These are phyloP conservation scores for Cocos nucifera DNA, from an alignment of 176 grass and related monocot species.

Conservation along the genomic window DNA sequence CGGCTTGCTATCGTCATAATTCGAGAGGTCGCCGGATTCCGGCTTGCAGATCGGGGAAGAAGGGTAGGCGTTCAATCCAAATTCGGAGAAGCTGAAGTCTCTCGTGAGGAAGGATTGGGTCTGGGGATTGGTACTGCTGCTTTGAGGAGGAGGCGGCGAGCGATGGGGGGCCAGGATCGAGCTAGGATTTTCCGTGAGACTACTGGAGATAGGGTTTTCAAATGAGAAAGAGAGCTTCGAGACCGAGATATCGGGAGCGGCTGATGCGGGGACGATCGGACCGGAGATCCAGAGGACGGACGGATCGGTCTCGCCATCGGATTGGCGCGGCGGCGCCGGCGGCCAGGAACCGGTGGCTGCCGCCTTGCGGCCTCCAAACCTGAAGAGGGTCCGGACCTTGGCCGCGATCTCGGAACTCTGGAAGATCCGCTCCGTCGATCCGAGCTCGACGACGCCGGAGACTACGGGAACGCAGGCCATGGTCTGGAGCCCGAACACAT, in stretches of 20 bases:
- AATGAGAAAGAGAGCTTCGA: not conserved
- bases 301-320: not conserved
- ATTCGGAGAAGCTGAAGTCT: too few relatives aligned
- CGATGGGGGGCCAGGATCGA: not conserved
- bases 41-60: too few relatives aligned
- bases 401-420: constrained; percentile 6
- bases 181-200: not conserved
- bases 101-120: too few relatives aligned
- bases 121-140: too few relatives aligned
- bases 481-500: constrained; percentile 3
- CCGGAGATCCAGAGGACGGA: not conserved
- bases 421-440: constrained; percentile 5
- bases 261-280: not conserved
- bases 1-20: not conserved
- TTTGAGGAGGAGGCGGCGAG: too few relatives aligned
- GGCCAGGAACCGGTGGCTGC: not conserved
- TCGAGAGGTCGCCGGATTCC: not conserved
- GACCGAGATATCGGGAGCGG: not conserved
- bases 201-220: not conserved
- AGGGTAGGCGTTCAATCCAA: too few relatives aligned
- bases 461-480: constrained; percentile 10
- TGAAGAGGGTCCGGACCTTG: constrained; percentile 5
- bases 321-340: not conserved
- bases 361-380: too few relatives aligned
- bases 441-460: constrained; percentile 11